A percentile compares a stretch with the other conserved stretches of the same genome.
Conservation (phyloP, 179 eudicot species). For the Gypsophila paniculata region DNA sequence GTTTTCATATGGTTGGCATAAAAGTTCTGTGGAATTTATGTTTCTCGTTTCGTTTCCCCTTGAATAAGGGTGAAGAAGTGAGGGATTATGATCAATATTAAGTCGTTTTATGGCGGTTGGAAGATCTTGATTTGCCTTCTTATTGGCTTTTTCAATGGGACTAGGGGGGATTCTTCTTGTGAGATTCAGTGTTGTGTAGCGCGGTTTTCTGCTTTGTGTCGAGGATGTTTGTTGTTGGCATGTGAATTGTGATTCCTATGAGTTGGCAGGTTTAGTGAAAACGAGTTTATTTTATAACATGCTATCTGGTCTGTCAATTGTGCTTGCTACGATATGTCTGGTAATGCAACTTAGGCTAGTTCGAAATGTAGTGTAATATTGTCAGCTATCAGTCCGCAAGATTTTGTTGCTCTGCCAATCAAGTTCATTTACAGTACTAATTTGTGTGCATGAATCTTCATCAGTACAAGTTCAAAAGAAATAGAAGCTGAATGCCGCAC, state of each 20-base stretch:
- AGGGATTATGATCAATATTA: not conserved
- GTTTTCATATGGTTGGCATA: not conserved
- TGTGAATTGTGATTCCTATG: not conserved
- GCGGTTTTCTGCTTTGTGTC: not conserved
- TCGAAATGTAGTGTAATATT: not conserved
- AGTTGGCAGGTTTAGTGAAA: not conserved
- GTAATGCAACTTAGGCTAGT: not conserved
- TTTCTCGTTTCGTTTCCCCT: not conserved
- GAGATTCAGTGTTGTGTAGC: too few species aligned
- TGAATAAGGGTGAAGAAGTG: not conserved
- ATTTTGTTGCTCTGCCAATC: not conserved
- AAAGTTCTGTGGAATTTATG: too few species aligned
- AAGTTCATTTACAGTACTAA: not conserved
- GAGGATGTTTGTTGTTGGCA: too few species aligned
- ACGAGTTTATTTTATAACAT: not conserved
- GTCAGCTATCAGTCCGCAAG: not conserved
- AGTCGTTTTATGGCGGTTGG: conserved; percentile 3
- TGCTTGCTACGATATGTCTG: not conserved
- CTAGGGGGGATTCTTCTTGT: not conserved
- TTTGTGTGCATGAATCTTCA: not conserved
- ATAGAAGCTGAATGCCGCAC: too few species aligned
- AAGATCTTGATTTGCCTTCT: not conserved
- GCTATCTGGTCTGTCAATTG: not conserved
- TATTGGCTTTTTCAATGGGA: conserved; percentile 4
- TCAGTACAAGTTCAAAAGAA: too few species aligned